phyloP scores from a whole-genome alignment of 148 eudicot species.

The Cornus controversa region DNA sequence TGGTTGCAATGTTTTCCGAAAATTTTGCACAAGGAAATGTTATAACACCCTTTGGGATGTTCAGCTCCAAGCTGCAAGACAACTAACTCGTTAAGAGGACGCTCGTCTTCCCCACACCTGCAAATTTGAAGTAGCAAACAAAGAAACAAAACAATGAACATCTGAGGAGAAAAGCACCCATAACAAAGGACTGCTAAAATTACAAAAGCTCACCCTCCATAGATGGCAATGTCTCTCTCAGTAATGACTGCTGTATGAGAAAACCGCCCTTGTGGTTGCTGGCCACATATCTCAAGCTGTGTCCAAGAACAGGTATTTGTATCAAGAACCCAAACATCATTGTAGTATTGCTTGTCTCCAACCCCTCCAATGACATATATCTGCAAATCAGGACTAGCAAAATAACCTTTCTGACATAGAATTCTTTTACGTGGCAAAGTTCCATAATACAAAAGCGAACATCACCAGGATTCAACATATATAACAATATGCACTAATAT shows the following conservation, averaged over 20 bases:
- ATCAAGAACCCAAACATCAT: constrained; percentile 85
- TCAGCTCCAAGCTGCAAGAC: constrained; percentile 65
- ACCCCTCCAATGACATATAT: constrained; percentile 85
- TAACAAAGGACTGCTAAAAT: neutral
- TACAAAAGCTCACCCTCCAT: constrained; percentile 69
- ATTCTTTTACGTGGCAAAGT: neutral
- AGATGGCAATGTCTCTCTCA: constrained; percentile 60
- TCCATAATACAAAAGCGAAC: neutral
- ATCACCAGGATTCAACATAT: neutral
- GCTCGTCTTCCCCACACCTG: constrained; percentile 97
- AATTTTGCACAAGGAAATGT: constrained; percentile 39
- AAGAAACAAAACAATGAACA: neutral
- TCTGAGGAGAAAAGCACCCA: neutral
- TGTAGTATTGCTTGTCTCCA: constrained; percentile 80
- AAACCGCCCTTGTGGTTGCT: constrained; percentile 81
- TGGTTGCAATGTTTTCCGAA: constrained; percentile 38
- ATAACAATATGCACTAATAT: neutral
- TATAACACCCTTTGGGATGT: constrained; percentile 43
- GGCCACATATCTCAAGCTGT: constrained; percentile 60
- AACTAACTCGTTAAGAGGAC: constrained; percentile 70
- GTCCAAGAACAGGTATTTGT: constrained; percentile 48
- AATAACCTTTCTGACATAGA: neutral
- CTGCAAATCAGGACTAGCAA: constrained; percentile 26
- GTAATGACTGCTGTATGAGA: constrained; percentile 75
- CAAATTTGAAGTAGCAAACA: neutral